phyloP scores from a whole-genome alignment of 2,329 filamentous ascomycete species.

The Dactylonectria macrodidyma region DNA sequence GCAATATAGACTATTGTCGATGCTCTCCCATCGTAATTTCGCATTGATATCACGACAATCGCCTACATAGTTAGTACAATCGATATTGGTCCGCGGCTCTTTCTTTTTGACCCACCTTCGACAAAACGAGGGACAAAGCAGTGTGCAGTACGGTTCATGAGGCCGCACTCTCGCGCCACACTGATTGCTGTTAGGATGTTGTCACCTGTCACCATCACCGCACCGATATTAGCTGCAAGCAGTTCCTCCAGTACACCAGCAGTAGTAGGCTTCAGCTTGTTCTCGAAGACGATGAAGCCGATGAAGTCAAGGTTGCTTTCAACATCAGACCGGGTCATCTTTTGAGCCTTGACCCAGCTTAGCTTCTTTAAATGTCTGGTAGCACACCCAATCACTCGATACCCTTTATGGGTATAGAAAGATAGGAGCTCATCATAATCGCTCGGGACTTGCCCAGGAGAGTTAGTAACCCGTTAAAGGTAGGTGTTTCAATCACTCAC shows the following conservation, averaged over 20 bases:
- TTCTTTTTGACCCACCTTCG: conserved; percentile 67
- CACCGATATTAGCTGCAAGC: conserved; percentile 84
- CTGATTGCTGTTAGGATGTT: conserved; percentile 98
- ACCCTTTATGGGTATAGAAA: conserved; percentile 95
- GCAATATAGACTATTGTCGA: conserved; percentile 85
- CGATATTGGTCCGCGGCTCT: background rate
- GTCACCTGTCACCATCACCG: conserved; percentile 97
- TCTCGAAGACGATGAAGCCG: conserved; percentile 98
- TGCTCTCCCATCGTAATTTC: conserved; percentile 89
- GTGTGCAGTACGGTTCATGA: conserved; percentile 85
- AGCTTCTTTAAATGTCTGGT: conserved; percentile 89
- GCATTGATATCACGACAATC: conserved; percentile 81
- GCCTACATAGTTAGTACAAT: conserved; percentile 60
- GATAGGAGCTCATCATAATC: conserved; percentile 93
- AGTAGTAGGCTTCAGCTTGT: conserved; percentile 94
- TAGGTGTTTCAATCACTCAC: conserved; percentile 61
- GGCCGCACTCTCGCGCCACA: conserved; percentile 89
- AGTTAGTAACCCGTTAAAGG: conserved; percentile 29
- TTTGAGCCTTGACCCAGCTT: conserved; percentile 94
- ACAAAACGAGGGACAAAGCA: conserved; percentile 94
- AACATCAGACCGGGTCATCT: conserved; percentile 89
- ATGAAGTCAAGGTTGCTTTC: conserved; percentile 89
- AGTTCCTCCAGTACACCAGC: conserved; percentile 87
- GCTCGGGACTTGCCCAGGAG: conserved; percentile 71
- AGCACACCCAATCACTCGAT: conserved; percentile 95